phyloP scores from a whole-genome alignment of 345 rosid species.

The Populus pruinosa region DNA sequence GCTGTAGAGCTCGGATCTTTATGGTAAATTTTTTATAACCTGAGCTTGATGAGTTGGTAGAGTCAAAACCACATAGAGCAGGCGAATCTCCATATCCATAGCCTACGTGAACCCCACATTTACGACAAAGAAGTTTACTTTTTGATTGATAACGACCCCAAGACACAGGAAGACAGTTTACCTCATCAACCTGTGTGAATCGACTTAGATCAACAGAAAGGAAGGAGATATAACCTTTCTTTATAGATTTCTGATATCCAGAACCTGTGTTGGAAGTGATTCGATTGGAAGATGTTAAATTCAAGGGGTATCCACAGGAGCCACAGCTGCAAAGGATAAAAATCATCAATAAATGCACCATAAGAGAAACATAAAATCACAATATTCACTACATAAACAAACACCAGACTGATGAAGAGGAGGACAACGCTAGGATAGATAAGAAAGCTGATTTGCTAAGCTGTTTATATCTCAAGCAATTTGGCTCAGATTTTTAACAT shows the following conservation, averaged over 20 bases:
- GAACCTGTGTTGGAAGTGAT: slow-evolving; percentile 44
- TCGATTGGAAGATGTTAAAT: slow-evolving; percentile 45
- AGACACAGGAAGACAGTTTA: slow-evolving; percentile 44
- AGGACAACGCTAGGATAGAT: neutral
- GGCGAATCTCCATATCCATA: slow-evolving; percentile 51
- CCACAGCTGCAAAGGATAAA: slow-evolving; percentile 49
- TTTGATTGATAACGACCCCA: slow-evolving; percentile 44
- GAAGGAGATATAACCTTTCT: slow-evolving; percentile 45
- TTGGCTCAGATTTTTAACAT: neutral
- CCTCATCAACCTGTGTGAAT: slow-evolving; percentile 62
- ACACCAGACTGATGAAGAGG: neutral
- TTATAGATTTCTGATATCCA: slow-evolving; percentile 40
- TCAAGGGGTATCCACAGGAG: slow-evolving; percentile 61
- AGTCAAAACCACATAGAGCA: slow-evolving; percentile 53
- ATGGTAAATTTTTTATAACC: slow-evolving; percentile 44
- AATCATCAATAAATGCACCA: neutral
- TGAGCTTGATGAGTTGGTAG: slow-evolving; percentile 36
- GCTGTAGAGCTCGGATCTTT: slow-evolving; percentile 55
- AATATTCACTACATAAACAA: neutral
- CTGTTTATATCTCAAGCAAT: neutral
- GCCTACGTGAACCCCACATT: slow-evolving; percentile 62
- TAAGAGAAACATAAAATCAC: neutral
- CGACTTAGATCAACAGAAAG: slow-evolving; percentile 52
- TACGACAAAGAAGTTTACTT: slow-evolving; percentile 62
- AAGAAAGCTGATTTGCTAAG: neutral